Evolutionary conservation across 2,329 filamentous ascomycete species (phyloP).

Genomic region (Plenodomus lindquistii): DNA sequence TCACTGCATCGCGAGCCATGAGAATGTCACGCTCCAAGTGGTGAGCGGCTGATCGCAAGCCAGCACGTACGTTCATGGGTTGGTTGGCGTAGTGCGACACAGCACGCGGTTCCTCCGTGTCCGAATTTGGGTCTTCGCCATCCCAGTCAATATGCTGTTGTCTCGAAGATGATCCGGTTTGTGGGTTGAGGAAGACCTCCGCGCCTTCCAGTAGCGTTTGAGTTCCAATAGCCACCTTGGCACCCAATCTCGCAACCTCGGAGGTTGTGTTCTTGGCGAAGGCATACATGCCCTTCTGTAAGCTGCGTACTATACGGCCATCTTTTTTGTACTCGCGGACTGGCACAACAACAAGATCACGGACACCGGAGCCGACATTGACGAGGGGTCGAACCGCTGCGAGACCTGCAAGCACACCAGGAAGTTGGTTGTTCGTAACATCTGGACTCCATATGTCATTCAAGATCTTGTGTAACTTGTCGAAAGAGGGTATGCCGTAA

Average conservation of each 20-base stretch:
- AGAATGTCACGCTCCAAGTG: slow-evolving; percentile 87
- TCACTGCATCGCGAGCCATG: slow-evolving; percentile 84
- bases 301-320: slow-evolving; percentile 85
- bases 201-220: slow-evolving; percentile 90
- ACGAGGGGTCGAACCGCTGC: slow-evolving; percentile 89
- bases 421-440: slow-evolving; percentile 85
- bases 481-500: slow-evolving; percentile 89
- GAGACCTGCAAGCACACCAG: slow-evolving; percentile 83
- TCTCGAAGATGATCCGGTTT: slow-evolving; percentile 24
- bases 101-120: slow-evolving; percentile 73
- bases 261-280: slow-evolving; percentile 94
- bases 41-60: slow-evolving; percentile 78
- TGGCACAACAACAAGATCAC: slow-evolving; percentile 84
- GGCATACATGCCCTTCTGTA: slow-evolving; percentile 84
- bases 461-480: slow-evolving; percentile 82
- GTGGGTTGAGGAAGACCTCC: slow-evolving; percentile 70
- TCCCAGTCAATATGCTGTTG: slow-evolving; percentile 48
- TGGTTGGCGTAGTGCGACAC: slow-evolving; percentile 94
- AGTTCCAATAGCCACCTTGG: slow-evolving; percentile 91
- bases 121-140: slow-evolving; percentile 62
- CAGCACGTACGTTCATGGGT: slow-evolving; percentile 84
- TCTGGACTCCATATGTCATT: slow-evolving; percentile 98
- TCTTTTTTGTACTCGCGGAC: slow-evolving; percentile 94
- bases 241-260: slow-evolving; percentile 90
- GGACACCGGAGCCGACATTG: slow-evolving; percentile 85